Evolutionary conservation across 2,329 filamentous ascomycete species (phyloP).

Genomic region (Chaetomium sp.): DNA sequence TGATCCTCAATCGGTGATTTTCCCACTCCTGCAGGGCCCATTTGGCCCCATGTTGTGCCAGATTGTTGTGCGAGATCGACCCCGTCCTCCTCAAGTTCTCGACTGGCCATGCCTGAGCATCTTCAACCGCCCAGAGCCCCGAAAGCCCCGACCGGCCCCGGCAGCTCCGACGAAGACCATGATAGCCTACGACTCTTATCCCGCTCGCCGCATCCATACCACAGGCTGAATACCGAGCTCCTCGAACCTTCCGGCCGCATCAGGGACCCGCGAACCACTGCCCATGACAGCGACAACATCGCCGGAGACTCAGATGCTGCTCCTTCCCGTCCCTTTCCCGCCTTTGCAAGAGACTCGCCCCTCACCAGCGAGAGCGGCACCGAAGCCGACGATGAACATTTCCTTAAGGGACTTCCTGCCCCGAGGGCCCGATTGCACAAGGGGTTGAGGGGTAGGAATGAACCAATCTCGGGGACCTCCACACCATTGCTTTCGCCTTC

Average conservation of each 20-base stretch:
- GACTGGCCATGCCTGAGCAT: conserved; percentile 49
- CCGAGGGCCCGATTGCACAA: conserved; percentile 74
- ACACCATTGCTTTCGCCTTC: conserved; percentile 58
- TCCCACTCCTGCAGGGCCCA: not conserved
- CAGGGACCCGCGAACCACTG: conserved; percentile 33
- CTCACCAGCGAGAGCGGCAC: conserved; percentile 86
- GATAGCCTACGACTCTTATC: conserved; percentile 53
- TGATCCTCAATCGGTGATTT: not conserved
- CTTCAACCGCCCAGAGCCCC: conserved; percentile 42
- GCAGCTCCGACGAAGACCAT: conserved; percentile 25
- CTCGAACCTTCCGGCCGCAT: conserved; percentile 52
- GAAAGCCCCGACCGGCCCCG: conserved; percentile 17
- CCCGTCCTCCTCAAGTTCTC: conserved; percentile 3
- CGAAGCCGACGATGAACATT: conserved; percentile 92
- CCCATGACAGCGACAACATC: conserved; percentile 18
- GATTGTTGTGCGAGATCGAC: not conserved
- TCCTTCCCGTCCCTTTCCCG: conserved; percentile 34
- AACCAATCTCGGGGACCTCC: conserved; percentile 55
- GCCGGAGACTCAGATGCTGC: conserved; percentile 21
- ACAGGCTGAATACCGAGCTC: conserved; percentile 59
- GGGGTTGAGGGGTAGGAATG: conserved; percentile 68
- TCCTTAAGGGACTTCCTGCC: conserved; percentile 81
- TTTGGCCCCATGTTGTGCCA: not conserved
- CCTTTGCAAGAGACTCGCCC: conserved; percentile 54
- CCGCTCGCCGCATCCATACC: conserved; percentile 70